Conservation (phyloP, 305 asterid genomes). For the Nicotiana rustica region DNA sequence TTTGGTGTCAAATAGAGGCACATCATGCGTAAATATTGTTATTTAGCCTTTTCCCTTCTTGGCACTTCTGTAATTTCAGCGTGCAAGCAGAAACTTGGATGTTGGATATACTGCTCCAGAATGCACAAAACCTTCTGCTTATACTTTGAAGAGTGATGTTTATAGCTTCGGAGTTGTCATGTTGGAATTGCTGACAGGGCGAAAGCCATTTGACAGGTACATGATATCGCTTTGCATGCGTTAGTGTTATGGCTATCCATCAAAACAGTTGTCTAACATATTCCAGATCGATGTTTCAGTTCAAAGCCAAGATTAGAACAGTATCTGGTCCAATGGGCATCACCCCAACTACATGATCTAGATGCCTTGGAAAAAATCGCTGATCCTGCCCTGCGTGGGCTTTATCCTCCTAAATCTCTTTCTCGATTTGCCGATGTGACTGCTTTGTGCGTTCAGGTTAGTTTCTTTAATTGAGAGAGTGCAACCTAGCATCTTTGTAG, state of each 20-base stretch:
- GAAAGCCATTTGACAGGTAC: slow-evolving; percentile 58
- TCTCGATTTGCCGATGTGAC: slow-evolving; percentile 63
- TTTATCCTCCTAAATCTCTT: slow-evolving; percentile 63
- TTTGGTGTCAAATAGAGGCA: background rate
- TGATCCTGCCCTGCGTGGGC: slow-evolving; percentile 64
- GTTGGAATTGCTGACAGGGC: slow-evolving; percentile 67
- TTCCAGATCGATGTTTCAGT: slow-evolving; percentile 36
- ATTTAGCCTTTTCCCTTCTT: background rate
- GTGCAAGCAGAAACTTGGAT: slow-evolving; percentile 43
- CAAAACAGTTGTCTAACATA: slow-evolving; percentile 15
- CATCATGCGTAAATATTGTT: background rate
- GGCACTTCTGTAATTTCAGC: slow-evolving; percentile 39
- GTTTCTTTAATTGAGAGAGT: slow-evolving; percentile 24
- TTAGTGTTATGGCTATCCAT: background rate
- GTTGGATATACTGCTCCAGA: slow-evolving; percentile 64
- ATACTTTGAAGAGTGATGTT: slow-evolving; percentile 59
- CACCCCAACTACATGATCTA: slow-evolving; percentile 64
- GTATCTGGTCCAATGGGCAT: slow-evolving; percentile 59
- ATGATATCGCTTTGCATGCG: background rate
- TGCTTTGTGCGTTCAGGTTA: slow-evolving; percentile 65
- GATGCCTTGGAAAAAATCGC: slow-evolving; percentile 61
- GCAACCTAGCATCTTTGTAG: background rate
- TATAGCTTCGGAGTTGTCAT: slow-evolving; percentile 68
- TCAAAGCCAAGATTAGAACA: slow-evolving; percentile 58
- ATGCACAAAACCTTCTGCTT: slow-evolving; percentile 48